phyloP scores from a whole-genome alignment of 495 filamentous ascomycete species.

The Xylaria scruposa region DNA sequence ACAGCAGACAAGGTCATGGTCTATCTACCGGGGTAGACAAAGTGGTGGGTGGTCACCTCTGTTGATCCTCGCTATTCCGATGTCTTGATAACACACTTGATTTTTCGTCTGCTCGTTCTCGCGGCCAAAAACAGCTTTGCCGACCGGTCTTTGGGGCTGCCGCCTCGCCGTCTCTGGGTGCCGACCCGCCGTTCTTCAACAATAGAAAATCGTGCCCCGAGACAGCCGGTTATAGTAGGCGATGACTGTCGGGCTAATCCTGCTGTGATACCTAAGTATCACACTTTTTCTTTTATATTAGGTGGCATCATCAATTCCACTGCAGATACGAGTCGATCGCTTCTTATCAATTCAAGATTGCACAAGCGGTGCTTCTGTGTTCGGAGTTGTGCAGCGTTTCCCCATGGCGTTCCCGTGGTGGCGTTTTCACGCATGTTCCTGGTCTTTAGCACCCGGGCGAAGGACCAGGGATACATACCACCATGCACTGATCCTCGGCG shows the following conservation, averaged over 20 bases:
- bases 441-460: not conserved
- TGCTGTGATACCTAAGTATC: conserved; percentile 16
- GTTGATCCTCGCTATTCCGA: conserved; percentile 9
- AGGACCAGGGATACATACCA: not conserved
- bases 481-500: conserved; percentile 6
- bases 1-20: not conserved
- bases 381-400: conserved; percentile 19
- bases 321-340: conserved; percentile 32
- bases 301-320: conserved; percentile 29
- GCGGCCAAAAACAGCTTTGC: conserved; percentile 28
- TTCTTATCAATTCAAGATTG: conserved; percentile 3
- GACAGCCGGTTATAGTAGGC: conserved; percentile 2
- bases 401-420: not conserved
- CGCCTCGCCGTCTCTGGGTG: conserved; percentile 31
- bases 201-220: conserved; percentile 13
- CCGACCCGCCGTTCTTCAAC: conserved; percentile 33
- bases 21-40: not conserved
- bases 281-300: not conserved
- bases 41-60: not conserved
- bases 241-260: conserved; percentile 7
- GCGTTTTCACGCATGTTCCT: not conserved
- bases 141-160: conserved; percentile 31
- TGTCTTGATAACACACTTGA: not conserved
- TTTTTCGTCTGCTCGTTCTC: conserved; percentile 3
- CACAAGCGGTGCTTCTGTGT: not conserved